Conservation (phyloP, 768 basidiomycete species). For the Paxillus involutus region DNA sequence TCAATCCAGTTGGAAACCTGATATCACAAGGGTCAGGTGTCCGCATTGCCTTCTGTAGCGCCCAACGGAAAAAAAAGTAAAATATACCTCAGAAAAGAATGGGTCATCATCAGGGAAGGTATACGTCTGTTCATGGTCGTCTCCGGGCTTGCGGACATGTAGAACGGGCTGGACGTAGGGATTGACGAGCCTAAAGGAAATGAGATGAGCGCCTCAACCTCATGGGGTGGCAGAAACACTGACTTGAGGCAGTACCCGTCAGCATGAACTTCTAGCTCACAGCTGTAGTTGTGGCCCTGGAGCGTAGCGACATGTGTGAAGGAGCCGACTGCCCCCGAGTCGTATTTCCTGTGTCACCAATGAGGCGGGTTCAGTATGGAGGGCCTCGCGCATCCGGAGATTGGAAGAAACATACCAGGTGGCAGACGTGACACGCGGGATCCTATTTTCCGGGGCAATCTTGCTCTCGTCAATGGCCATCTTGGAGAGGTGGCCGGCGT, state of each 20-base stretch:
- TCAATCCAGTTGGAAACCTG: conserved; percentile 84
- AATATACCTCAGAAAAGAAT: conserved; percentile 82
- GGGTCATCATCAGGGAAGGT: conserved; percentile 84
- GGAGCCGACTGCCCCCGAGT: conserved; percentile 89
- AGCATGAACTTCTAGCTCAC: conserved; percentile 90
- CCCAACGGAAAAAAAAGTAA: neutral
- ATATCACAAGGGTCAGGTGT: neutral
- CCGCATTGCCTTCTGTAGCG: neutral
- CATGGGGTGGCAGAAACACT: conserved; percentile 16
- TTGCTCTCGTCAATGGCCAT: conserved; percentile 80
- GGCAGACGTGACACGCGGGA: conserved; percentile 91
- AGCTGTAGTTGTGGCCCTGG: conserved; percentile 91
- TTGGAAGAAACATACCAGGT: conserved; percentile 62
- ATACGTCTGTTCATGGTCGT: conserved; percentile 69
- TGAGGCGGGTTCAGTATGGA: conserved; percentile 14
- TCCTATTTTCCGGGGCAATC: conserved; percentile 85
- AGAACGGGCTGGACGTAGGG: conserved; percentile 93
- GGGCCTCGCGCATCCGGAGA: conserved; percentile 14
- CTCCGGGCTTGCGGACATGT: conserved; percentile 81
- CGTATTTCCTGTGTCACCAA: conserved; percentile 75
- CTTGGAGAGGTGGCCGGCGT: conserved; percentile 81
- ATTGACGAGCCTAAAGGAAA: conserved; percentile 70
- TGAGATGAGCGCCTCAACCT: conserved; percentile 3
- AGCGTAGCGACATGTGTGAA: conserved; percentile 90
- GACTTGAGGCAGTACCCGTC: conserved; percentile 90